These are phyloP conservation scores for Plantago major DNA, from an alignment of 257 asterid genomes.

Conservation along the genomic window DNA sequence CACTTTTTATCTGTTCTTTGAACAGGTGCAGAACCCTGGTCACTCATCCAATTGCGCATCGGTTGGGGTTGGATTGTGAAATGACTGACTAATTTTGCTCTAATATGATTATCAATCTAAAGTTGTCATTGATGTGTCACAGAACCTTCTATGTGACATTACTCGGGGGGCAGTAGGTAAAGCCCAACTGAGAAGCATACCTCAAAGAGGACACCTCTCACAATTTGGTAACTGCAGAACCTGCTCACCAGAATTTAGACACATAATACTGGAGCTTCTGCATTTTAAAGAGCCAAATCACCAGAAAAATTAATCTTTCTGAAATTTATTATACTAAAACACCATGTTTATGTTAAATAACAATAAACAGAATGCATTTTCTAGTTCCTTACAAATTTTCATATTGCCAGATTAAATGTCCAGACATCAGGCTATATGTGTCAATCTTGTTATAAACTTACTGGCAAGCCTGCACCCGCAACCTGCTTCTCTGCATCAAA, in stretches of 20 bases:
- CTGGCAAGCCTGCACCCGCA: conserved; percentile 64
- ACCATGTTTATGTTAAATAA: conserved; percentile 17
- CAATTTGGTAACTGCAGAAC: conserved; percentile 55
- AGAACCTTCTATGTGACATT: conserved; percentile 14
- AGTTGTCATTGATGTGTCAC: conserved; percentile 15
- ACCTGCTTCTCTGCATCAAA: conserved; percentile 89
- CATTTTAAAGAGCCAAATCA: conserved; percentile 66
- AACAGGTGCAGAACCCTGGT: no score
- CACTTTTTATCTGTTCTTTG: no score
- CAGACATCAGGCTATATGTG: conserved; percentile 55
- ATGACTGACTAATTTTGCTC: conserved; percentile 2
- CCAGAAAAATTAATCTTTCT: conserved; percentile 30
- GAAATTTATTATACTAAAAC: conserved; percentile 16
- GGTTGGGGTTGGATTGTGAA: neutral
- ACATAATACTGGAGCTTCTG: conserved; percentile 62
- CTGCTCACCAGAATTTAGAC: conserved; percentile 66
- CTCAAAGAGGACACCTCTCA: conserved; percentile 91
- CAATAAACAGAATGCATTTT: conserved; percentile 24
- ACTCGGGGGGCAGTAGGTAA: conserved; percentile 32
- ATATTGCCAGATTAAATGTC: conserved; percentile 56
- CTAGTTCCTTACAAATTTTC: conserved; percentile 43
- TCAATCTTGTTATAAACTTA: conserved; percentile 59
- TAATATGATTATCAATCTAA: conserved; percentile 10
- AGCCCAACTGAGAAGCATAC: conserved; percentile 75
- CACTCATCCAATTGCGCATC: no score